Evolutionary conservation across 2,329 filamentous ascomycete species (phyloP).

Genomic region (Kalmusia sp.): DNA sequence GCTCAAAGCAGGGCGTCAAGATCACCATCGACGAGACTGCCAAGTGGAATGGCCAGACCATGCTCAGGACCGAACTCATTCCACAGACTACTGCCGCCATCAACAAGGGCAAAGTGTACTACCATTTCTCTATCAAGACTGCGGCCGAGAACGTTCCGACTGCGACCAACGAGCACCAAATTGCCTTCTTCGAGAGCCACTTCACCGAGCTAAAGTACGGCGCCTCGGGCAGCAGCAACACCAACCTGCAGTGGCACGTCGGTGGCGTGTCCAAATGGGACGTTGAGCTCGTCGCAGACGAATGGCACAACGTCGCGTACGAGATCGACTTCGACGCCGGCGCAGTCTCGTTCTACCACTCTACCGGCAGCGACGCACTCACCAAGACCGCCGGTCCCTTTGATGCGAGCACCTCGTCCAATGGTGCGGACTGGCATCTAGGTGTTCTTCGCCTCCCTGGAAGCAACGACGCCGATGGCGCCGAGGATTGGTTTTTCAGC

Average conservation of each 20-base stretch:
- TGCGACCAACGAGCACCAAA: conserved; percentile 71
- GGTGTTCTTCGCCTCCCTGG: conserved; percentile 71
- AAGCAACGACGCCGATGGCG: conserved; percentile 59
- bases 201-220: conserved; percentile 77
- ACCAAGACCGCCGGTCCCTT: conserved; percentile 67
- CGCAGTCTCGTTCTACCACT: conserved; percentile 74
- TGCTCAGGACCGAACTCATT: conserved; percentile 77
- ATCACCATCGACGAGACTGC: conserved; percentile 70
- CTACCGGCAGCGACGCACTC: conserved; percentile 65
- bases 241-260: conserved; percentile 70
- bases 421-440: conserved; percentile 76
- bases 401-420: conserved; percentile 66
- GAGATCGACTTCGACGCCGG: conserved; percentile 71
- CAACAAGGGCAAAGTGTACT: conserved; percentile 70
- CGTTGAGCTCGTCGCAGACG: conserved; percentile 64
- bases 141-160: conserved; percentile 66
- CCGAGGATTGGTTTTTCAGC: conserved; percentile 75
- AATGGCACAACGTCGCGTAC: conserved; percentile 80
- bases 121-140: conserved; percentile 74
- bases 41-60: conserved; percentile 73
- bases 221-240: conserved; percentile 56
- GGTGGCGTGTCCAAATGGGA: conserved; percentile 68
- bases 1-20: conserved; percentile 70
- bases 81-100: conserved; percentile 72
- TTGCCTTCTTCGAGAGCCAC: conserved; percentile 70